Conservation (phyloP, 2,329 filamentous ascomycete species). For the Nemania bipapillata region DNA sequence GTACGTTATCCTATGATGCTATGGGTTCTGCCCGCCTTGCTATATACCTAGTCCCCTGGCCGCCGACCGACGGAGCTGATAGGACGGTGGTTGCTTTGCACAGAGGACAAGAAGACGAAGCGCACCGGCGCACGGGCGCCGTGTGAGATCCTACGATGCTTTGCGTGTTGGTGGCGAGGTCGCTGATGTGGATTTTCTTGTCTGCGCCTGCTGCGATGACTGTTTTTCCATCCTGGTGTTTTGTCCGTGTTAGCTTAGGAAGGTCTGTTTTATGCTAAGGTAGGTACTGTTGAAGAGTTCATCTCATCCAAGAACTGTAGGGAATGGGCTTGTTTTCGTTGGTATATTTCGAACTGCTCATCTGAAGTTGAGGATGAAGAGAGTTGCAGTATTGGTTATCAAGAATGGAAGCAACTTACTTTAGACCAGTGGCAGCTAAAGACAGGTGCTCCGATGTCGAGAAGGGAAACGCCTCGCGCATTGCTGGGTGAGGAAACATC, state of each 20-base stretch:
- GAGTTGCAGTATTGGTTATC: too few relatives aligned
- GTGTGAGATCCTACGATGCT: constrained; percentile 48
- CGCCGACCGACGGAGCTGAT: neutral
- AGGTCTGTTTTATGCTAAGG: too few relatives aligned
- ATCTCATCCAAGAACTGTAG: too few relatives aligned
- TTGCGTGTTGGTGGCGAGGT: constrained; percentile 47
- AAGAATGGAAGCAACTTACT: constrained; percentile 49
- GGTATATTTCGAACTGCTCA: neutral
- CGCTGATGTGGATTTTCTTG: constrained; percentile 48
- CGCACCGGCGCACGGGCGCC: constrained; percentile 51
- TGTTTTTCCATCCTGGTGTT: constrained; percentile 51
- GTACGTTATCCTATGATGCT: constrained; percentile 55
- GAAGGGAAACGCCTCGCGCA: constrained; percentile 43
- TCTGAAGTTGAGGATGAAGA: constrained; percentile 12
- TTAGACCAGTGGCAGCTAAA: constrained; percentile 54
- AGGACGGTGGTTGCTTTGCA: neutral
- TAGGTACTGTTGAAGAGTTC: too few relatives aligned
- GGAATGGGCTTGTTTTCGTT: too few relatives aligned
- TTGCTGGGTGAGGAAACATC: constrained; percentile 44
- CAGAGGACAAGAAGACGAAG: constrained; percentile 66
- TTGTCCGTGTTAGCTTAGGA: constrained; percentile 7
- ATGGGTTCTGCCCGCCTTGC: neutral
- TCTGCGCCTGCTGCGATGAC: constrained; percentile 51
- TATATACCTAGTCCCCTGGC: neutral
- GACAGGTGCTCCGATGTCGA: constrained; percentile 47